Conservation (phyloP, 2,329 filamentous ascomycete genomes). For the Epichloe typhina region DNA sequence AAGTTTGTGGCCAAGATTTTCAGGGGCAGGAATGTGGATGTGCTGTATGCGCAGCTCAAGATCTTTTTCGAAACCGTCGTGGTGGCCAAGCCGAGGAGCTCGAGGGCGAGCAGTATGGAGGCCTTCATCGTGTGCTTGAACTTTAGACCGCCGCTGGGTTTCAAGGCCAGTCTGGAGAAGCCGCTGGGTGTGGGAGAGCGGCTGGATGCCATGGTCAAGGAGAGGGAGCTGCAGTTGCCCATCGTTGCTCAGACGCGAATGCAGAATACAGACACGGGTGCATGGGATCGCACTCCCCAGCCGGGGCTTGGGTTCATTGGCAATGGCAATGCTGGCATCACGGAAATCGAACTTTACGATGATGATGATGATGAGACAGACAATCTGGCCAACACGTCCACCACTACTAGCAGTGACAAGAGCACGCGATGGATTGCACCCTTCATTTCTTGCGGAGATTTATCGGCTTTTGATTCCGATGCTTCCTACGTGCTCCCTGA, state of each 20-base stretch:
- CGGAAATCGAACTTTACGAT: slow-evolving; percentile 40
- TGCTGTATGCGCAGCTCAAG: slow-evolving; percentile 87
- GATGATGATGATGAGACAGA: slow-evolving; percentile 11
- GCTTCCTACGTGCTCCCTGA: slow-evolving; percentile 84
- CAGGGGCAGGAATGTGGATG: slow-evolving; percentile 83
- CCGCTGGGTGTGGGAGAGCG: slow-evolving; percentile 54
- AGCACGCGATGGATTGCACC: slow-evolving; percentile 74
- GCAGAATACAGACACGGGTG: slow-evolving; percentile 31
- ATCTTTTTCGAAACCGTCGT: slow-evolving; percentile 75
- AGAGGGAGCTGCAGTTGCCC: slow-evolving; percentile 26
- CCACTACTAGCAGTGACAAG: slow-evolving; percentile 14
- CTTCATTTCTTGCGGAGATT: slow-evolving; percentile 92
- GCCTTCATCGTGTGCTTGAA: slow-evolving; percentile 93
- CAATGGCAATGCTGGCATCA: slow-evolving; percentile 20
- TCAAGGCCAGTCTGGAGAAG: slow-evolving; percentile 61
- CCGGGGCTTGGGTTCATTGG: slow-evolving; percentile 8
- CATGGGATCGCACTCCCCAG: slow-evolving; percentile 26
- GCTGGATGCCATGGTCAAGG: slow-evolving; percentile 35
- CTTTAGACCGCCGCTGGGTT: slow-evolving; percentile 67
- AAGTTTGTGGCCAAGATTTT: slow-evolving; percentile 99
- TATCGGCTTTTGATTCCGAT: slow-evolving; percentile 91
- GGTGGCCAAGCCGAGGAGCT: slow-evolving; percentile 87
- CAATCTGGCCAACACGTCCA: slow-evolving; percentile 23
- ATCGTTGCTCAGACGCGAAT: slow-evolving; percentile 27
- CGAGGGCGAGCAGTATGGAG: slow-evolving; percentile 90